Conservation (phyloP, 2,329 filamentous ascomycete species). For the Stagonosporopsis cucurbitacearum region DNA sequence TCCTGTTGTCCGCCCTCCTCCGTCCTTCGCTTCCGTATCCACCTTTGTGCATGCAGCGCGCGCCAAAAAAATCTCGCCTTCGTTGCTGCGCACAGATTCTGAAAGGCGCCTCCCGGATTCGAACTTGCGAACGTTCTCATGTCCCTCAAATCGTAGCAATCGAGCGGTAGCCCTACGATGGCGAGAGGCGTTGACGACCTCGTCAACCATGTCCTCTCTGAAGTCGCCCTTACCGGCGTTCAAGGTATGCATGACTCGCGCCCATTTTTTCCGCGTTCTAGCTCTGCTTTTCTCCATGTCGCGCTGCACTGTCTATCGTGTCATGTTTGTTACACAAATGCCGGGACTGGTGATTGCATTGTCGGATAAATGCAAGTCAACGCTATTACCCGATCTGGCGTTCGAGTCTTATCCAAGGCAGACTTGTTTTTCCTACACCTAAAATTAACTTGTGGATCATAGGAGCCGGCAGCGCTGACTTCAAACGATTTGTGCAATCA, state of each 20-base stretch:
- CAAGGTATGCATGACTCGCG: conserved; percentile 57
- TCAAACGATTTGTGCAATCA: conserved; percentile 46
- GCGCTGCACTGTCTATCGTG: background rate
- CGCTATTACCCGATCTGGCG: conserved; percentile 3
- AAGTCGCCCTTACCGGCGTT: conserved; percentile 65
- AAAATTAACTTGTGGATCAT: conserved; percentile 4
- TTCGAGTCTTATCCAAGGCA: conserved; percentile 23
- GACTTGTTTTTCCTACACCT: background rate
- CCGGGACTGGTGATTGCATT: background rate
- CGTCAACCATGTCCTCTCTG: conserved; percentile 63
- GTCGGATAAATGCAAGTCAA: background rate
- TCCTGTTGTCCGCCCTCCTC: conserved; percentile 1
- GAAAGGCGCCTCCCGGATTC: conserved; percentile 7
- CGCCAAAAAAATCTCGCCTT: conserved; percentile 9
- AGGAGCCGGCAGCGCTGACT: conserved; percentile 53
- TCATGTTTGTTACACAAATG: background rate
- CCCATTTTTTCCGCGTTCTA: conserved; percentile 2
- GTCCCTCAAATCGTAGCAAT: background rate
- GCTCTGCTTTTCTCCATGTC: background rate
- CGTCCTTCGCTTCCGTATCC: conserved; percentile 17
- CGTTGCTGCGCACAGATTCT: background rate
- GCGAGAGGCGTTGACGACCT: conserved; percentile 60
- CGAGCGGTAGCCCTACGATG: conserved; percentile 34
- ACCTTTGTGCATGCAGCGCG: conserved; percentile 13
- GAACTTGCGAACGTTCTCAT: conserved; percentile 15